Conservation (phyloP, 495 filamentous ascomycete genomes). For the Trichoderma virens region DNA sequence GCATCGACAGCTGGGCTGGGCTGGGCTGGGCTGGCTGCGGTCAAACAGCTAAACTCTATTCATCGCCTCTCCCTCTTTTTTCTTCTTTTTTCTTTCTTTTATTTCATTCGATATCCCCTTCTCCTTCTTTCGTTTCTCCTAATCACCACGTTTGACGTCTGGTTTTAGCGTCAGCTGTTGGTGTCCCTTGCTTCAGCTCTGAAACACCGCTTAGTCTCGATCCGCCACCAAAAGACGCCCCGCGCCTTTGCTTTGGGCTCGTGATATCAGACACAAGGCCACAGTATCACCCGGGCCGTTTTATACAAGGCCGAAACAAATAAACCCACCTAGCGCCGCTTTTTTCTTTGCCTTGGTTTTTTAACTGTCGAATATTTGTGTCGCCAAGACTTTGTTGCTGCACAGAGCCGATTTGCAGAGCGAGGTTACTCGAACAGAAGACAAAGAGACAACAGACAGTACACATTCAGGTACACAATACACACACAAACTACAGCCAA, state of each 20-base stretch:
- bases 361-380: too few relatives aligned
- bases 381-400: too few relatives aligned
- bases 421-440: neutral
- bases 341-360: too few relatives aligned
- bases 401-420: too few relatives aligned
- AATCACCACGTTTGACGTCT: too few relatives aligned
- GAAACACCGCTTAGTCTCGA: neutral
- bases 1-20: too few relatives aligned
- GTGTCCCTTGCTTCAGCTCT: constrained; percentile 6
- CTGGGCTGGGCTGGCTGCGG: too few relatives aligned
- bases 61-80: neutral
- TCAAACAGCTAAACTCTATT: neutral
- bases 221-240: neutral
- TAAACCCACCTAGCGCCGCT: neutral
- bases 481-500: too few relatives aligned
- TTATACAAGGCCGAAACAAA: neutral
- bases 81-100: neutral
- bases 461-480: too few relatives aligned
- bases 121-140: neutral
- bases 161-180: neutral
- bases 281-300: neutral
- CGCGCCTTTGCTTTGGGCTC: constrained; percentile 2
- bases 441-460: neutral
- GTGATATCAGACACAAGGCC: constrained; percentile 1
- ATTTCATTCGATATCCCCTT: neutral